Percentiles rank a stretch among this genome's conserved stretches.
Evolutionary conservation across 164 flowering plant species (phyloP).

Genomic region (Macadamia tetraphylla): DNA sequence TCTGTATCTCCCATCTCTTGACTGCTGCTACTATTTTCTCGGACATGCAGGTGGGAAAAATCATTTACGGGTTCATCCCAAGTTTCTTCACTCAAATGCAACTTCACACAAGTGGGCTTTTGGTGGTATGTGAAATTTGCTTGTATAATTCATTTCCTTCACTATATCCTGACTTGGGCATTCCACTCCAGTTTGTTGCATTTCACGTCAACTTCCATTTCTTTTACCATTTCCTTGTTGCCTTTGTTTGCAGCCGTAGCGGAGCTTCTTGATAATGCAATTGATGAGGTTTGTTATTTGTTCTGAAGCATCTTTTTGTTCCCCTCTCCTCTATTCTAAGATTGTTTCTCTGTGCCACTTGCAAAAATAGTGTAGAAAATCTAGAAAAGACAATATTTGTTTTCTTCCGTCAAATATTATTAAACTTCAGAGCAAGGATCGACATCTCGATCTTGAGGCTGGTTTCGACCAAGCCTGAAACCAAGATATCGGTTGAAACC

Average conservation of each 20-base stretch:
- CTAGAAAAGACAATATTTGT: neutral
- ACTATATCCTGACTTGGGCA: neutral
- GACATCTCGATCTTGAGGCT: no score
- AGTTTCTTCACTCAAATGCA: constrained; percentile 93
- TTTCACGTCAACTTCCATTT: neutral
- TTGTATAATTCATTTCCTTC: neutral
- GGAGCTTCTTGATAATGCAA: constrained; percentile 86
- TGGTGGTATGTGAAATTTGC: constrained; percentile 52
- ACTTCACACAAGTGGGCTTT: constrained; percentile 97
- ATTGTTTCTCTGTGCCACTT: neutral
- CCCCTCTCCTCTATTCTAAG: neutral
- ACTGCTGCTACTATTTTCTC: neutral
- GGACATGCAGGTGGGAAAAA: constrained; percentile 48
- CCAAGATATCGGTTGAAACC: no score
- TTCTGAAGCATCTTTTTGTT: neutral
- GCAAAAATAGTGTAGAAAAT: neutral
- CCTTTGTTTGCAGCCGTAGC: constrained; percentile 61
- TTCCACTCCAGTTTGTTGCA: neutral
- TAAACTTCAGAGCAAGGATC: neutral
- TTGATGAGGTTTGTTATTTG: constrained; percentile 69
- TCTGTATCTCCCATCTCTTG: neutral
- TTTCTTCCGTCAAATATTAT: neutral
- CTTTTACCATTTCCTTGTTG: neutral
- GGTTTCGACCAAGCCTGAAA: no score
- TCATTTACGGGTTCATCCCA: constrained; percentile 82